phyloP scores from a whole-genome alignment of 163 green algal genomes.

The Prototheca stagnorum region DNA sequence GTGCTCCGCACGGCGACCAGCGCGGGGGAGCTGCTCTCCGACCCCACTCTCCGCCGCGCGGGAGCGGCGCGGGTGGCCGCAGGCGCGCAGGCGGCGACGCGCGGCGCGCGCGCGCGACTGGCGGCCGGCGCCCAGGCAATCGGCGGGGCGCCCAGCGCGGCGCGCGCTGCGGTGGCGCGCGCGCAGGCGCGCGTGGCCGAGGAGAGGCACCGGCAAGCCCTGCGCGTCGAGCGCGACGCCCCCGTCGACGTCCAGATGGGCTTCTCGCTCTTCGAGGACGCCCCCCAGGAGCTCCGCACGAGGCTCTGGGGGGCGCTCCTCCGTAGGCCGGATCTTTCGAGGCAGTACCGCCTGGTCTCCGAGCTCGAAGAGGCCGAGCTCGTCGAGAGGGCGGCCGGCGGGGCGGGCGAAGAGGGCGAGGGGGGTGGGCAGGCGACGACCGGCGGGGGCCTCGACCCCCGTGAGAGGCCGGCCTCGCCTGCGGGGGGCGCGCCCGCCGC shows the following conservation, averaged over 20 bases:
- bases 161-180: constrained; percentile 22
- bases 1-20: constrained; percentile 9
- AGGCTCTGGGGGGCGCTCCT: constrained; percentile 66
- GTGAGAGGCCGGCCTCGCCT: too few relatives aligned
- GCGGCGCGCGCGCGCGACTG: background rate
- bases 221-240: constrained; percentile 26
- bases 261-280: constrained; percentile 41
- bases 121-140: constrained; percentile 12
- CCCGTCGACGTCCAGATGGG: constrained; percentile 62
- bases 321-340: constrained; percentile 21
- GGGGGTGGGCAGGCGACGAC: background rate
- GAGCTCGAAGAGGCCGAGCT: background rate
- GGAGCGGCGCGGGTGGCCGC: constrained; percentile 1
- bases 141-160: constrained; percentile 17
- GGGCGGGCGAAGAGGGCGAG: background rate
- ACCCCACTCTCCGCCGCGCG: constrained; percentile 9
- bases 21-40: constrained; percentile 8
- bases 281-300: constrained; percentile 56
- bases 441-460: background rate
- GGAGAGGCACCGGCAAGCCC: constrained; percentile 17
- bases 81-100: background rate
- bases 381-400: background rate
- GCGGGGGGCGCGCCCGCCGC: too few relatives aligned
- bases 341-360: constrained; percentile 2
- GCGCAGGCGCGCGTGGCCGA: constrained; percentile 32